These are phyloP conservation scores for Sarcocystis neurona DNA, from an alignment of 169 alveolate genomes.

Conservation along the genomic window DNA sequence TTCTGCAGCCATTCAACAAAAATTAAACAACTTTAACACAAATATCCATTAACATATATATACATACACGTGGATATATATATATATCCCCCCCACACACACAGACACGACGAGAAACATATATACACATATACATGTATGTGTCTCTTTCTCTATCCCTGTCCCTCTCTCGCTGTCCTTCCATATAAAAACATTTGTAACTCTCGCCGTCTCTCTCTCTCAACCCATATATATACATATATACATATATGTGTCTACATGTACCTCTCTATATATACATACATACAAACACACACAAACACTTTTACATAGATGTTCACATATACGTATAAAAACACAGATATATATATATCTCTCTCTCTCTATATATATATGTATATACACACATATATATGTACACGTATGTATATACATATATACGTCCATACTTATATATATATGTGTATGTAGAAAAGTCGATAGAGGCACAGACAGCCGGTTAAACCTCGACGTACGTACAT, in stretches of 20 bases:
- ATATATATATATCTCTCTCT: background rate
- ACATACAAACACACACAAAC: too few relatives aligned
- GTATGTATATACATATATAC: background rate
- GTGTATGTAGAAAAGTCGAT: background rate
- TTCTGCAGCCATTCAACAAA: conserved; percentile 42
- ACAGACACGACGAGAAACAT: background rate
- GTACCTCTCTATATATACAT: background rate
- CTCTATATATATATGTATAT: background rate
- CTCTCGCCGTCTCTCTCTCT: background rate
- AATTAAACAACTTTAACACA: background rate
- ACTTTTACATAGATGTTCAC: too few relatives aligned
- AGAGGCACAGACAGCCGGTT: background rate
- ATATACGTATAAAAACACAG: background rate
- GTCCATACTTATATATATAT: background rate
- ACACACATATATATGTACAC: background rate
- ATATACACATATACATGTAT: background rate
- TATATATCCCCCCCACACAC: background rate
- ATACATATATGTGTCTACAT: background rate
- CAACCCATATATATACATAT: background rate
- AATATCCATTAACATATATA: background rate
- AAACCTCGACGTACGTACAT: too few relatives aligned
- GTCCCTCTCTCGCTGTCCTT: background rate
- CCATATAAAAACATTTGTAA: background rate
- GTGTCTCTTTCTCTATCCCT: background rate
- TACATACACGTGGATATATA: background rate